phyloP scores from a whole-genome alignment of 352 stramenopile species.

The Aphanomyces astaci region DNA sequence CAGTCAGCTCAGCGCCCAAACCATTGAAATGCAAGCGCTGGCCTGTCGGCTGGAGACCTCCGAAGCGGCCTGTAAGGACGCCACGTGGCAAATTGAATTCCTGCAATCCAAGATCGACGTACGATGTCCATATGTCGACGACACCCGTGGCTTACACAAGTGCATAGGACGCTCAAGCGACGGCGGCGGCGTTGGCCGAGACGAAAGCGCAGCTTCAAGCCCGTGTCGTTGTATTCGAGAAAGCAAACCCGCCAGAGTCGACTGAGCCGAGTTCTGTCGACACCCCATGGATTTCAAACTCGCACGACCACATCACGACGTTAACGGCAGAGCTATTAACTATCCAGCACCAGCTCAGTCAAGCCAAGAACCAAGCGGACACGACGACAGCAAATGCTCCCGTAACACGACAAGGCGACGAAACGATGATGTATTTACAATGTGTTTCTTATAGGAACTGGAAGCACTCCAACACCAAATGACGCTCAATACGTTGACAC shows the following conservation, averaged over 20 bases:
- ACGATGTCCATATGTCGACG: too few species aligned
- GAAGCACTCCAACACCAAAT: not conserved
- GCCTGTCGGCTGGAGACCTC: not conserved
- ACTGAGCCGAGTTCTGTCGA: too few species aligned
- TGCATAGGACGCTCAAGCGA: too few species aligned
- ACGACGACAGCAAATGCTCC: not conserved
- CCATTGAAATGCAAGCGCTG: not conserved
- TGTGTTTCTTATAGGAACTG: not conserved
- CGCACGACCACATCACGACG: not conserved
- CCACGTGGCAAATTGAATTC: not conserved
- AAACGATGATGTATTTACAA: too few species aligned
- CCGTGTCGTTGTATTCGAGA: too few species aligned
- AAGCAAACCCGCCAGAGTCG: too few species aligned
- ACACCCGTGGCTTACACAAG: too few species aligned
- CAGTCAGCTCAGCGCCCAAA: not conserved
- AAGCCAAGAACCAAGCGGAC: not conserved
- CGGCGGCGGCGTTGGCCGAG: too few species aligned
- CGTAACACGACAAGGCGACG: too few species aligned
- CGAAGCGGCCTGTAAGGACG: not conserved
- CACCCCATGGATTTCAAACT: not conserved
- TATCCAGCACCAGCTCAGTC: not conserved
- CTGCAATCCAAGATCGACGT: not conserved
- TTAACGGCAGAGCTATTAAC: not conserved
- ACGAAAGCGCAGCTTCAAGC: too few species aligned
- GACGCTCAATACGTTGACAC: not conserved